Conservation (phyloP, 305 asterid genomes). For the Fraxinus sp. region DNA sequence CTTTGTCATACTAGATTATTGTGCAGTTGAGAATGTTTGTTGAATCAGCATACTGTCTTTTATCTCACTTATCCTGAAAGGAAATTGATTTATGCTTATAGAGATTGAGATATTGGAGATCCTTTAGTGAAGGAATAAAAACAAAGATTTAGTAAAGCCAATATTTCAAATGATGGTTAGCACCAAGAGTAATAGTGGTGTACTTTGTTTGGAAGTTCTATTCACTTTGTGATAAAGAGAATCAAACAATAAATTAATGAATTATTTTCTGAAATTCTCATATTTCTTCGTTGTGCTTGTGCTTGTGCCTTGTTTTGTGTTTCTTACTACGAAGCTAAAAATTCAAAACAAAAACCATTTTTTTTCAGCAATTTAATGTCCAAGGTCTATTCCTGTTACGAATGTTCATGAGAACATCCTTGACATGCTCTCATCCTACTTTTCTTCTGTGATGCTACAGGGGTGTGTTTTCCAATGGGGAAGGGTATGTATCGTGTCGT, state of each 20-base stretch:
- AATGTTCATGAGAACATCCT: conserved; percentile 7
- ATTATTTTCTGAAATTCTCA: conserved; percentile 4
- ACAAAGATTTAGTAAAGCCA: conserved; percentile 7
- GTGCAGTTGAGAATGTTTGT: conserved; percentile 17
- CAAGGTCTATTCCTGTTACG: neutral
- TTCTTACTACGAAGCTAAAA: neutral
- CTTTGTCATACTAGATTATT: neutral
- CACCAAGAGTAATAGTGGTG: conserved; percentile 14
- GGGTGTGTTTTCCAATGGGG: conserved; percentile 94
- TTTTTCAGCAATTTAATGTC: neutral
- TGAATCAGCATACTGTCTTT: conserved; percentile 11
- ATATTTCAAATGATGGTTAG: conserved; percentile 10
- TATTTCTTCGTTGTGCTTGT: neutral
- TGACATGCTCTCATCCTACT: conserved; percentile 28
- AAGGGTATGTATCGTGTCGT: conserved; percentile 97
- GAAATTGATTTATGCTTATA: conserved; percentile 14
- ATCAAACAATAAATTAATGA: neutral
- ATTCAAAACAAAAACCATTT: neutral
- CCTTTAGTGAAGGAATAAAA: conserved; percentile 15
- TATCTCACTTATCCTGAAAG: conserved; percentile 6
- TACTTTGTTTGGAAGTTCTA: neutral
- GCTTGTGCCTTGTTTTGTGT: conserved; percentile 6
- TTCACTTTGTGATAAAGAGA: conserved; percentile 17
- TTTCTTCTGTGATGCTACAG: conserved; percentile 42
- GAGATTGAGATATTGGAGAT: conserved; percentile 12